Base-by-base conservation (phyloP, 208 protist genomes). In the Angomonas ambiguus region DNA sequence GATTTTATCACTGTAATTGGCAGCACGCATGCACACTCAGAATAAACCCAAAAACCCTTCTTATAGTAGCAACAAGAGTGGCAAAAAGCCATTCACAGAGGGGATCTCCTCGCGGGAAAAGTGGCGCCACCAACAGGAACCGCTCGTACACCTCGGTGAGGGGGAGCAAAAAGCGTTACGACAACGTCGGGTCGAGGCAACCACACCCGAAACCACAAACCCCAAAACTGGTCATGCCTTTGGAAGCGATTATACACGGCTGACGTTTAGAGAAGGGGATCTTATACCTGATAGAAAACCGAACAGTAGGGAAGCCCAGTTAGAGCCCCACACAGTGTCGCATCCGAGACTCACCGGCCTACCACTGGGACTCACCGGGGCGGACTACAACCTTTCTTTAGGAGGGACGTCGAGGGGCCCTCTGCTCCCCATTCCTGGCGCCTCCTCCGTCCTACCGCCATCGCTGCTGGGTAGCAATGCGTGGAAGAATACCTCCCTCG, bases 381-480 rank as follows among this genome's bases (percentile, higher is more conserved):
- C 61, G 0, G 71, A 76, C 33, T 61, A 71, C 48, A 76, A 71
- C 60, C 56, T 66, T 30, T 71, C 71, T 4, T 55, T 76, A 18
- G 66, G 57, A 24, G 71, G 71, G n/a, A 59, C 61, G 22, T 55
- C 35, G 41, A 49, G 60, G 32, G 51, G 57, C 49, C 32, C 51
- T 1, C 33, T 42, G 22, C 32, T 51, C 20, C 58, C 58, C 33
- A 34, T 62, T n/a, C 32, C 32, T 4, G 33, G 45, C 45, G 45
- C 38, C 3, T 24, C 33, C 10, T 30, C 58, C 0, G 34, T 34
- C 1, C 32, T 34, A 6, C 8, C 25, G 25, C 22, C 53, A 3
- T 18, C 58, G 2, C 49, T 27, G 13, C 30, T 24, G 18, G 30
- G 25, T 2, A n/a, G n/a, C 25, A 8, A 25, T 61, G 28, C 32